Evolutionary conservation across 1,139 yeast genomes (phyloP), one percentile per base, ranked within the genome.

Genomic region (Nakaseomyces sp.): DNA sequence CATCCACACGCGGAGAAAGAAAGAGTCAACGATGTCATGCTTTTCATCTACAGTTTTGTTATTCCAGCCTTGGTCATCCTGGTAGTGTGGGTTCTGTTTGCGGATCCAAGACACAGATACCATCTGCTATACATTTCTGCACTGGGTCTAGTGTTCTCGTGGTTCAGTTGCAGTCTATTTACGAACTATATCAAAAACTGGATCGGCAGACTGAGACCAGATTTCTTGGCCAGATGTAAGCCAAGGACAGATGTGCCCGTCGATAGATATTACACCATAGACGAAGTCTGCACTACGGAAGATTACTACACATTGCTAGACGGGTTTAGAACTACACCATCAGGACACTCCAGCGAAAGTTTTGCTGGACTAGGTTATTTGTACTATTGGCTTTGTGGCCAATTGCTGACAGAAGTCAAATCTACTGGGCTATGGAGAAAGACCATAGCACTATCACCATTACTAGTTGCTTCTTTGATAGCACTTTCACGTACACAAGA

Each of bases 201-300:
- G 67, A 74, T 85, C 46, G 89, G 91, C 1, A 74, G 91, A 58
- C 79, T 78, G 45, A 70, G 94, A 54, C 94, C 94, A 0, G 94
- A 85, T 60, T 81, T 84, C 55, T 63, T 85, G 45, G 79, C 78
- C 13, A 71, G 95, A 50, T 84, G 94, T 61, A 61, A 71, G 7
- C 86, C 86, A 19, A 44, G 62, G 55, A 63, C 62, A 1, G 76
- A 65, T 41, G 61, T 79, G 0, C 78, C 81, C 1, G 49, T 47
- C 7, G 67, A 75, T 50, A 64, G 68, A 0, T 55, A 76, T 51
- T 80, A 77, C 9, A 58, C 56, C 42, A 81, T 82, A 4, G 69
- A 67, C 40, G 82, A 77, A 49, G 81, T 79, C 1, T 82, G 91
- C 54, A 77, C 88, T 1, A 70, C 78, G 32, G 69, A 59, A 43